Conservation (phyloP, 495 filamentous ascomycete species). For the Pseudotulostoma volvatum region DNA sequence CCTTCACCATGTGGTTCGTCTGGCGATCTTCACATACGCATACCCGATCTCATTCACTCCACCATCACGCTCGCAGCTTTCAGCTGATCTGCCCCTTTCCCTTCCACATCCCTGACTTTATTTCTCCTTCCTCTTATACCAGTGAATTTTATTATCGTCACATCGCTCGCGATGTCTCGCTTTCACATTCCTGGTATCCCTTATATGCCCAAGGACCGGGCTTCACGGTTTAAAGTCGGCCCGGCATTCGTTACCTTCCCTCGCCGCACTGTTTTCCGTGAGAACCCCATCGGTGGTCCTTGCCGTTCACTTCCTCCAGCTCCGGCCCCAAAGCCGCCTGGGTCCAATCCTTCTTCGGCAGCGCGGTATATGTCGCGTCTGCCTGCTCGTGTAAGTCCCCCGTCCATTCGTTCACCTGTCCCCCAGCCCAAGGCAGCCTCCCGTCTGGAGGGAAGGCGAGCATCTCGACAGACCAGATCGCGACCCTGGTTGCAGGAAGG, state of each 20-base stretch:
- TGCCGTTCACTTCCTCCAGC: not conserved
- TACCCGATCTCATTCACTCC: no score
- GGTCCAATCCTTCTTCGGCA: not conserved
- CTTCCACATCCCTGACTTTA: no score
- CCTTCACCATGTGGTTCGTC: no score
- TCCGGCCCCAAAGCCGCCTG: not conserved
- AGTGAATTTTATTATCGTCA: not conserved
- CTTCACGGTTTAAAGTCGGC: not conserved
- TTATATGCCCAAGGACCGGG: not conserved
- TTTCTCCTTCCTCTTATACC: not conserved
- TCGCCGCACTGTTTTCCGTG: not conserved
- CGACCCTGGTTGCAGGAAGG: constrained; percentile 8
- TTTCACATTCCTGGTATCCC: not conserved
- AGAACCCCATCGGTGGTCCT: not conserved
- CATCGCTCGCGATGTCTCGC: not conserved
- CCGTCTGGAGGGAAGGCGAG: constrained; percentile 5
- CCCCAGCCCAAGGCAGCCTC: not conserved
- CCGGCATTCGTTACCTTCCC: not conserved
- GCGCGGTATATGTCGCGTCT: not conserved
- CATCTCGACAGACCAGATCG: constrained; percentile 7
- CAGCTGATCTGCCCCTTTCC: no score
- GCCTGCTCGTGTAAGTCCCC: not conserved
- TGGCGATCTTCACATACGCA: no score
- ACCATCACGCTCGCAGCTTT: no score
- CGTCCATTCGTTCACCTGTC: not conserved